These are phyloP conservation scores for Boletus rubescentipes DNA, from an alignment of 768 basidiomycete genomes.

Conservation along the genomic window DNA sequence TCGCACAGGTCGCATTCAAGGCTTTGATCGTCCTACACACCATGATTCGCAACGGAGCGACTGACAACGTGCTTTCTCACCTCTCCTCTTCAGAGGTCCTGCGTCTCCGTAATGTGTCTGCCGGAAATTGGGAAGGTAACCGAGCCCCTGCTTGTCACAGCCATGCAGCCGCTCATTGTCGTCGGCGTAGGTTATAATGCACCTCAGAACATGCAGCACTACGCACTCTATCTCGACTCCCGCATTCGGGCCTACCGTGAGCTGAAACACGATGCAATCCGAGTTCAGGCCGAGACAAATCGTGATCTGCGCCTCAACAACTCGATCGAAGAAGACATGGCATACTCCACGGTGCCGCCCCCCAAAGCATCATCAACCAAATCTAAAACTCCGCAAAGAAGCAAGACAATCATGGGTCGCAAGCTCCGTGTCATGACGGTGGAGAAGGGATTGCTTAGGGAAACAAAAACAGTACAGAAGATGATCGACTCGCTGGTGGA, in stretches of 20 bases:
- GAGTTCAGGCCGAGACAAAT: conserved; percentile 91
- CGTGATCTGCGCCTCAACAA: conserved; percentile 70
- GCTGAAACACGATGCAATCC: conserved; percentile 90
- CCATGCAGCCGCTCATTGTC: not conserved
- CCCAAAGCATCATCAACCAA: conserved; percentile 33
- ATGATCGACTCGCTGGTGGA: conserved; percentile 88
- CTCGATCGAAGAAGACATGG: conserved; percentile 62
- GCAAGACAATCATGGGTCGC: conserved; percentile 77
- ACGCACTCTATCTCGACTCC: conserved; percentile 85
- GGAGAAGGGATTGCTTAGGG: conserved; percentile 91
- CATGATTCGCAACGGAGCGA: conserved; percentile 96
- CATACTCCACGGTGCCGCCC: conserved; percentile 29
- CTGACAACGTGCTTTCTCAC: conserved; percentile 86
- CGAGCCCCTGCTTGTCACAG: not conserved
- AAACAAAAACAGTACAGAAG: conserved; percentile 87
- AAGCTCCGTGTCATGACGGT: conserved; percentile 91
- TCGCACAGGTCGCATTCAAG: conserved; percentile 89
- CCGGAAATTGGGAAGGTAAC: conserved; percentile 85
- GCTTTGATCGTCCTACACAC: conserved; percentile 93
- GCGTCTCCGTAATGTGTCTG: conserved; percentile 75
- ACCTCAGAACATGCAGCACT: conserved; percentile 83
- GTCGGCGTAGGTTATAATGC: conserved; percentile 68
- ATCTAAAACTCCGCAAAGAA: conserved; percentile 46
- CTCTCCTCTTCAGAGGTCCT: conserved; percentile 82
- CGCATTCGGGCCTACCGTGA: conserved; percentile 87